These are phyloP conservation scores for Luvunga scandens DNA, from an alignment of 345 rosid genomes.

Conservation along the genomic window DNA sequence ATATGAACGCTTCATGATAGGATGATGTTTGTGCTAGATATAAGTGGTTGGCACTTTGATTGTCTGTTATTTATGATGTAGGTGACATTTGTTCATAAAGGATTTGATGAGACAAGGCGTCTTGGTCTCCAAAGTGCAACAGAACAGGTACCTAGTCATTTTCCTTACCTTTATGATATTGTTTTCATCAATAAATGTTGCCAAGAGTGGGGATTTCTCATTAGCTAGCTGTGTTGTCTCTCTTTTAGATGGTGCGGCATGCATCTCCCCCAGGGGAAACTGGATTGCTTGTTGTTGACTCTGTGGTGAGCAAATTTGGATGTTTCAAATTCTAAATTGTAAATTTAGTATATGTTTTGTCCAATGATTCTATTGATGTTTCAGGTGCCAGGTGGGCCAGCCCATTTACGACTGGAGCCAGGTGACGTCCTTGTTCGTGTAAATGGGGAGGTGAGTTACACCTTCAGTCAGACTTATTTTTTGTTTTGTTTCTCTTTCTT, in stretches of 20 bases:
- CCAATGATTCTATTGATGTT: slow-evolving; percentile 22
- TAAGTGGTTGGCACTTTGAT: neutral
- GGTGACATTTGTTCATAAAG: slow-evolving; percentile 91
- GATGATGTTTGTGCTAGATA: neutral
- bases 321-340: neutral
- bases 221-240: slow-evolving; percentile 19
- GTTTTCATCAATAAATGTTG: neutral
- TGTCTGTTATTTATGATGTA: slow-evolving; percentile 25
- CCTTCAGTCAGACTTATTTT: neutral
- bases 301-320: slow-evolving; percentile 56
- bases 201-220: slow-evolving; percentile 15
- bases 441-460: slow-evolving; percentile 78
- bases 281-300: slow-evolving; percentile 95
- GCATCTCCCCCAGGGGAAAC: slow-evolving; percentile 82
- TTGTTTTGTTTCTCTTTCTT: too few relatives aligned
- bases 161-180: neutral
- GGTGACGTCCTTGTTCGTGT: slow-evolving; percentile 93
- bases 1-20: neutral
- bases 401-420: slow-evolving; percentile 74
- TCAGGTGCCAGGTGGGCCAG: slow-evolving; percentile 97
- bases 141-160: slow-evolving; percentile 63
- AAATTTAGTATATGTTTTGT: neutral
- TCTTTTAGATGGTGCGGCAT: slow-evolving; percentile 69
- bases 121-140: slow-evolving; percentile 86
- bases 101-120: slow-evolving; percentile 94